These are phyloP conservation scores for Pythium chondricola DNA, from an alignment of 352 stramenopile genomes.

Conservation along the genomic window DNA sequence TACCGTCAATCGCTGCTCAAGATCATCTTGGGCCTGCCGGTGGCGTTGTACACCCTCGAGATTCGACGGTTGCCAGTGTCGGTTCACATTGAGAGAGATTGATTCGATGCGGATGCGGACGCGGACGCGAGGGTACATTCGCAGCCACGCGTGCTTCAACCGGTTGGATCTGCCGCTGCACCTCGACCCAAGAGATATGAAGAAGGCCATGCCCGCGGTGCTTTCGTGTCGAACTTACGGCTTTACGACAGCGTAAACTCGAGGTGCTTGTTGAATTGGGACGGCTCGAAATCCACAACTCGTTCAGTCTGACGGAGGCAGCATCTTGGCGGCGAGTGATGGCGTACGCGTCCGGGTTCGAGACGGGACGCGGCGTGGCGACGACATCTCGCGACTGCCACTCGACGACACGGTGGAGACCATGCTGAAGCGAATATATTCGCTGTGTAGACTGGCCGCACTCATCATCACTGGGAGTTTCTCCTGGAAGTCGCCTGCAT, in stretches of 20 bases:
- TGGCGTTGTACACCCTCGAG: constrained; percentile 92
- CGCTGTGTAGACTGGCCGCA: constrained; percentile 6
- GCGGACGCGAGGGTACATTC: constrained; percentile 29
- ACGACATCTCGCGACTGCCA: constrained; percentile 16
- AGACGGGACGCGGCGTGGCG: constrained; percentile 5
- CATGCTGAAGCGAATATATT: constrained; percentile 6
- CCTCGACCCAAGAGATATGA: constrained; percentile 12
- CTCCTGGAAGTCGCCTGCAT: constrained; percentile 25
- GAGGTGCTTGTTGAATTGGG: too few species aligned
- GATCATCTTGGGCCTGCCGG: too few species aligned
- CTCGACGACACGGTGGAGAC: constrained; percentile 11
- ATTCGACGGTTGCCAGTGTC: constrained; percentile 19
- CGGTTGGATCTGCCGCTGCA: constrained; percentile 85
- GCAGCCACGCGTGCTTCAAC: constrained; percentile 43
- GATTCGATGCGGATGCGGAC: neutral
- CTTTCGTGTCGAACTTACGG: constrained; percentile 10
- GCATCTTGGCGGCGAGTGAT: constrained; percentile 16
- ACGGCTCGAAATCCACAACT: neutral
- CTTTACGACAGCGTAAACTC: constrained; percentile 12
- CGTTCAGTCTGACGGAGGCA: constrained; percentile 5
- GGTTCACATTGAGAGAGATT: constrained; percentile 25
- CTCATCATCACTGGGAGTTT: constrained; percentile 30
- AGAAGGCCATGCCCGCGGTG: constrained; percentile 8
- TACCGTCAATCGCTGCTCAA: too few species aligned
- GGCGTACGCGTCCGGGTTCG: constrained; percentile 2